Evolutionary conservation across 257 asterid species (phyloP).

Genomic region (Capsicum chinense): DNA sequence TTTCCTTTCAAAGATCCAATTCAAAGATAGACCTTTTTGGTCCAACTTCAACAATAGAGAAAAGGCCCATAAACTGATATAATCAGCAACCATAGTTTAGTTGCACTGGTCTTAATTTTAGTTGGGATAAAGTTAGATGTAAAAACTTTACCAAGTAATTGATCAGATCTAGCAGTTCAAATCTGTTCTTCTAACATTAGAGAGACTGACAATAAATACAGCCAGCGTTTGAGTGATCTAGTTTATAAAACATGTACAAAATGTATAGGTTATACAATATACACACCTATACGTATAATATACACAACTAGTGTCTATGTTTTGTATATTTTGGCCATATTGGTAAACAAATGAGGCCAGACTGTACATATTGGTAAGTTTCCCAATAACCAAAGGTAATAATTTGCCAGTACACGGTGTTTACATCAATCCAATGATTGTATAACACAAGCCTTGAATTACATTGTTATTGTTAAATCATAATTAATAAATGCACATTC

Average conservation of each 20-base stretch:
- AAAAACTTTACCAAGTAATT: background rate
- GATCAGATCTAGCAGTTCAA: background rate
- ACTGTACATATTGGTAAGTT: too few relatives aligned
- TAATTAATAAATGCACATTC: background rate
- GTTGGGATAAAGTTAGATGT: background rate
- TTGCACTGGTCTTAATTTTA: background rate
- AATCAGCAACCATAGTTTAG: background rate
- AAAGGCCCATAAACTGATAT: conserved; percentile 9
- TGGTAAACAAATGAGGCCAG: too few relatives aligned
- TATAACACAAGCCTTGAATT: background rate
- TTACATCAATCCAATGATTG: background rate
- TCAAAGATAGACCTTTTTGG: background rate
- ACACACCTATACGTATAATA: too few relatives aligned
- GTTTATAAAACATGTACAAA: too few relatives aligned
- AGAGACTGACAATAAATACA: too few relatives aligned
- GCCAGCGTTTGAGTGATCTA: too few relatives aligned
- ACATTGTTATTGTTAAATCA: background rate
- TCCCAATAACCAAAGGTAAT: too few relatives aligned
- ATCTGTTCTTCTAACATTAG: background rate
- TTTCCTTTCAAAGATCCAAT: background rate
- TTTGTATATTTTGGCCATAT: too few relatives aligned
- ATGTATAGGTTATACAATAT: too few relatives aligned
- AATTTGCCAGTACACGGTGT: too few relatives aligned
- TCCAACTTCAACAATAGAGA: background rate
- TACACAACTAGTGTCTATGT: too few relatives aligned